Percentiles rank a stretch among this genome's conserved stretches.
phyloP scores from a whole-genome alignment of 169 alveolate genomes.

The Plasmodium ovale region DNA sequence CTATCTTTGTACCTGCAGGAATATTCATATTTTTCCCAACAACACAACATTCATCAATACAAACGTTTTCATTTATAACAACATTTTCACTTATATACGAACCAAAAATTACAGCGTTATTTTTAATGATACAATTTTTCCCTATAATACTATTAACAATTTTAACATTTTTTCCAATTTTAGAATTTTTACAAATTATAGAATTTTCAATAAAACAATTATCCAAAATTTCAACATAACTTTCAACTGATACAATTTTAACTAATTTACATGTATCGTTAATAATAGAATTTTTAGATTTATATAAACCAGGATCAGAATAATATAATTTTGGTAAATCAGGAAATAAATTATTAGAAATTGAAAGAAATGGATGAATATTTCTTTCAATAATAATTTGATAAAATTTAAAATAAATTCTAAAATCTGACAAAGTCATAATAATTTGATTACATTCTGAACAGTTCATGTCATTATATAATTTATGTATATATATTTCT shows the following conservation, averaged over 20 bases:
- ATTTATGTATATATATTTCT: conserved; percentile 59
- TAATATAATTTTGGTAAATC: conserved; percentile 38
- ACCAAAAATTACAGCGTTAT: conserved; percentile 43
- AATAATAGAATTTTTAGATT: conserved; percentile 28
- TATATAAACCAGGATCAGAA: conserved; percentile 54
- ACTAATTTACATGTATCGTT: conserved; percentile 49
- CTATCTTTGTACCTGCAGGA: conserved; percentile 6
- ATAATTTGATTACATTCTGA: conserved; percentile 72
- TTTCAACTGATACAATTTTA: conserved; percentile 44
- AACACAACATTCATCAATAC: conserved; percentile 68
- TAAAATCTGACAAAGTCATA: conserved; percentile 61
- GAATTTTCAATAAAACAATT: conserved; percentile 64
- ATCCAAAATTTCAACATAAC: conserved; percentile 23
- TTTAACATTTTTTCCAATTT: conserved; percentile 69
- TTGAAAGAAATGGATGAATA: conserved; percentile 71
- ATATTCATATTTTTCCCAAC: conserved; percentile 59
- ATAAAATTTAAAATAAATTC: conserved; percentile 63
- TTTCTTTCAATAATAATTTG: conserved; percentile 62
- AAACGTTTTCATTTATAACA: conserved; percentile 25
- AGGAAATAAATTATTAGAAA: conserved; percentile 44
- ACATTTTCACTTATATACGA: conserved; percentile 58
- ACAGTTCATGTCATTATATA: conserved; percentile 53
- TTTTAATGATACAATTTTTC: conserved; percentile 31
- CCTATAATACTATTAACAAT: conserved; percentile 57
- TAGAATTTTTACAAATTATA: conserved; percentile 68